Conservation (phyloP, 345 rosid genomes). For the Cardamine resedifolia region DNA sequence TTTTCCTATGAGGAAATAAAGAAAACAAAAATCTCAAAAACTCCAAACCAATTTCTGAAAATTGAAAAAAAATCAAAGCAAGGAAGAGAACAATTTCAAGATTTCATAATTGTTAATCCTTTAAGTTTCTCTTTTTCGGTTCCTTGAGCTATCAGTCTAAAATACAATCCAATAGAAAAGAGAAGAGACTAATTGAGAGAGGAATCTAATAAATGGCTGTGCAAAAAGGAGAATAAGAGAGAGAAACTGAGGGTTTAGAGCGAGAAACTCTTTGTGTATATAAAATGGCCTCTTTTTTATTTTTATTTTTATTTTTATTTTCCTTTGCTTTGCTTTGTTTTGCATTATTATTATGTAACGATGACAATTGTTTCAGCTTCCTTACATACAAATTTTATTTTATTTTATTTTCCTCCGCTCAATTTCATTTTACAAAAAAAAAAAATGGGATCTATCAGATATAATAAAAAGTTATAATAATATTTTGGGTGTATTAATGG, state of each 20-base stretch:
- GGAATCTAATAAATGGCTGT: slow-evolving; percentile 74
- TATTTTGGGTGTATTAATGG: neutral
- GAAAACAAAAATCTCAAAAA: slow-evolving; percentile 11
- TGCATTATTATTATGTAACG: slow-evolving; percentile 13
- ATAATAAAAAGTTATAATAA: neutral
- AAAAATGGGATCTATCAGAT: neutral
- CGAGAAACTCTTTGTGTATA: slow-evolving; percentile 36
- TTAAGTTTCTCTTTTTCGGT: slow-evolving; percentile 11
- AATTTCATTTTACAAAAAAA: too few species aligned
- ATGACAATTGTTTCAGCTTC: slow-evolving; percentile 26
- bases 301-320: neutral
- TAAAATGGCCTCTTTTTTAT: slow-evolving; percentile 13
- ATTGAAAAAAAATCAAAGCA: slow-evolving; percentile 28
- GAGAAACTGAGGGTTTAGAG: slow-evolving; percentile 35
- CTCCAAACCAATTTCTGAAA: slow-evolving; percentile 2
- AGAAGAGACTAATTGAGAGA: slow-evolving; percentile 39
- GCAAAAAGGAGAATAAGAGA: slow-evolving; percentile 35
- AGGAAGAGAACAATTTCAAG: slow-evolving; percentile 24
- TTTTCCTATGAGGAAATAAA: slow-evolving; percentile 18
- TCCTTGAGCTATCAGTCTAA: slow-evolving; percentile 52
- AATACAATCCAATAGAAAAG: slow-evolving; percentile 58
- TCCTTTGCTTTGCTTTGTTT: slow-evolving; percentile 15
- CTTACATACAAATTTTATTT: neutral
- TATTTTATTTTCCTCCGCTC: neutral
- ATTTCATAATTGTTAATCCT: slow-evolving; percentile 3